Conservation (phyloP, 2,329 filamentous ascomycete species). For the Davidsoniella eucalypti region DNA sequence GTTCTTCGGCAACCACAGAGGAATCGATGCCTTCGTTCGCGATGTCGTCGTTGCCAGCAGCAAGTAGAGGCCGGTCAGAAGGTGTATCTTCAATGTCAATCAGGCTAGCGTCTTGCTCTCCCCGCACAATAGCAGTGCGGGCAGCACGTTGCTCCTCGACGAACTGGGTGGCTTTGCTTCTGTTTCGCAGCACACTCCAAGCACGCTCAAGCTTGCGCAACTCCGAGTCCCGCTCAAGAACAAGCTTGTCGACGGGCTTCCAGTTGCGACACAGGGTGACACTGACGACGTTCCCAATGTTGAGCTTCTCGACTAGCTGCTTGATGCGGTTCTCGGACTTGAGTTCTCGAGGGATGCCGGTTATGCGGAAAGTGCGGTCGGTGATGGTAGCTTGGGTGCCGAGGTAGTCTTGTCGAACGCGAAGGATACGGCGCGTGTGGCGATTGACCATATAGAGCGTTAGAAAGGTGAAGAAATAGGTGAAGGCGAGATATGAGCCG, state of each 20-base stretch:
- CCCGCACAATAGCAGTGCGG: not conserved
- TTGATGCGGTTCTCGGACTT: slow-evolving; percentile 72
- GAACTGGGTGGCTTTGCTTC: slow-evolving; percentile 22
- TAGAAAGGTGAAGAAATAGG: slow-evolving; percentile 75
- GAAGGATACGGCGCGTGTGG: slow-evolving; percentile 73
- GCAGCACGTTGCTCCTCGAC: not conserved
- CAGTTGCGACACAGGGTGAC: slow-evolving; percentile 80
- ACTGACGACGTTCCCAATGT: slow-evolving; percentile 77
- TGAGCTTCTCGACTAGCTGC: slow-evolving; percentile 68
- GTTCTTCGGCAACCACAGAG: slow-evolving; percentile 13
- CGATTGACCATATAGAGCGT: slow-evolving; percentile 69
- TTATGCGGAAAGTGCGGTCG: slow-evolving; percentile 80
- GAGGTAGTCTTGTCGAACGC: slow-evolving; percentile 74
- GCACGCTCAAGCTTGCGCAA: slow-evolving; percentile 64
- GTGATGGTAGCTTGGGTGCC: slow-evolving; percentile 91
- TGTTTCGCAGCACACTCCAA: slow-evolving; percentile 61
- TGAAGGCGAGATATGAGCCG: slow-evolving; percentile 90
- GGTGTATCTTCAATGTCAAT: slow-evolving; percentile 10
- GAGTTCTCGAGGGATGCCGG: slow-evolving; percentile 67
- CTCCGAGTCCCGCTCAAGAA: slow-evolving; percentile 47
- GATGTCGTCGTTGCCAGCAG: not conserved
- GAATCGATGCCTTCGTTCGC: not conserved
- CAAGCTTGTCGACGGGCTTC: slow-evolving; percentile 60
- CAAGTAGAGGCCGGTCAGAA: not conserved
- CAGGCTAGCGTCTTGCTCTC: not conserved